Conservation (phyloP, 805 yeast genomes). For the Lipomyces oligophaga region DNA sequence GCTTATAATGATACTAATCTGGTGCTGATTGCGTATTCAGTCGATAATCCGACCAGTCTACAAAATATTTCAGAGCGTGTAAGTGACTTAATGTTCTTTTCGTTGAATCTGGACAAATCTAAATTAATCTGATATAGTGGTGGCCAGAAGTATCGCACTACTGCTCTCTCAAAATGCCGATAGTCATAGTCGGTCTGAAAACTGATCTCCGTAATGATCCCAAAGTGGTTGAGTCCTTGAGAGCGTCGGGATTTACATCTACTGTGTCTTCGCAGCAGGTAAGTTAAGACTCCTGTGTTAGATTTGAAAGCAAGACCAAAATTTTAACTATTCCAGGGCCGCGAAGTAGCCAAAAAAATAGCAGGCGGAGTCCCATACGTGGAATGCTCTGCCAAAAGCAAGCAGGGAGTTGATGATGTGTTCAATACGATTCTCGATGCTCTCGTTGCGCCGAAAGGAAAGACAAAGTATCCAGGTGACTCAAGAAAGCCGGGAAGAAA, state of each 20-base stretch:
- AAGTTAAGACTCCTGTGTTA: neutral
- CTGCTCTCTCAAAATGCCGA: conserved; percentile 69
- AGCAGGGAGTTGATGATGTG: conserved; percentile 61
- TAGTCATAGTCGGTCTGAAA: conserved; percentile 78
- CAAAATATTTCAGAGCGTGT: conserved; percentile 60
- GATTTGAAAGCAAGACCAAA: too few relatives aligned
- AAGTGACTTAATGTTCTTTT: neutral
- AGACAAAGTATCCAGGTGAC: too few relatives aligned
- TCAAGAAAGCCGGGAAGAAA: too few relatives aligned
- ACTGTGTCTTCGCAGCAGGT: conserved; percentile 37
- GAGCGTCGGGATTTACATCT: conserved; percentile 29
- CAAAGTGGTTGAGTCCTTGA: conserved; percentile 27
- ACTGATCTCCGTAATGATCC: conserved; percentile 50
- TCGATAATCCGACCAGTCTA: conserved; percentile 59
- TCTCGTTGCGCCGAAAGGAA: conserved; percentile 5
- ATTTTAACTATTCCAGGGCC: conserved; percentile 42
- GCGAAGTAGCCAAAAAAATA: conserved; percentile 48
- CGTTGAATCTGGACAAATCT: neutral
- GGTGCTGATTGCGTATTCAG: conserved; percentile 68
- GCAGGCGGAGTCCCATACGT: conserved; percentile 66
- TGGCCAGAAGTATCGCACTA: conserved; percentile 79
- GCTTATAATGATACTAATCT: conserved; percentile 77
- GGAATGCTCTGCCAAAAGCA: conserved; percentile 73
- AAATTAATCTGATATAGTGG: conserved; percentile 46
- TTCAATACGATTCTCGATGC: conserved; percentile 52